Conservation (phyloP, 1,284 basidiomycete species). For the Cryptococcus hybrid region DNA sequence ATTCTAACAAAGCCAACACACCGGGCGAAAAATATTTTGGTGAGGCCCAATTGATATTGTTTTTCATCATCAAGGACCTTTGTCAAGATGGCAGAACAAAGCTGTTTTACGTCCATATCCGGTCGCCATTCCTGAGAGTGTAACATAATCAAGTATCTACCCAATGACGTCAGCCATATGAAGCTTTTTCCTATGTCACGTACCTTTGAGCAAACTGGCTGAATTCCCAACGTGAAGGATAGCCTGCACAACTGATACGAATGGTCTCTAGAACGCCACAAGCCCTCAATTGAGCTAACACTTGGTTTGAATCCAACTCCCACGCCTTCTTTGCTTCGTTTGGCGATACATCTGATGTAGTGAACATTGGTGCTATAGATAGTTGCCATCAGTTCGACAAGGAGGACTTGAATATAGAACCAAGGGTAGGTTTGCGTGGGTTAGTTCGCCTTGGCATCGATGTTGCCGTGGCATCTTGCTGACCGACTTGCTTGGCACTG, state of each 20-base stretch:
- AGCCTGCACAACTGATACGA: conserved; percentile 97
- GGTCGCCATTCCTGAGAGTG: conserved; percentile 75
- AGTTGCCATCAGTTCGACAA: conserved; percentile 95
- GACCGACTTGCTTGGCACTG: conserved; percentile 51
- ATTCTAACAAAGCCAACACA: conserved; percentile 96
- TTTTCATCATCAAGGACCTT: conserved; percentile 87
- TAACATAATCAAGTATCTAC: conserved; percentile 94
- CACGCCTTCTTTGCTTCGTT: conserved; percentile 96
- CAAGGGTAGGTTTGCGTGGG: conserved; percentile 90
- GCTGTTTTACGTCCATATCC: conserved; percentile 68
- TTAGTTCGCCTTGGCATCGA: conserved; percentile 53
- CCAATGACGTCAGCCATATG: not conserved
- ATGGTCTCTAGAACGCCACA: conserved; percentile 99
- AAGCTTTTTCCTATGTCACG: not conserved
- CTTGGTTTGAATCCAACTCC: conserved; percentile 96
- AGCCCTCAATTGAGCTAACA: conserved; percentile 90
- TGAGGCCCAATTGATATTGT: conserved; percentile 95
- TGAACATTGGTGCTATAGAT: conserved; percentile 97
- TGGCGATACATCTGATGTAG: conserved; percentile 98
- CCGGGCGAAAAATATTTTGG: conserved; percentile 99
- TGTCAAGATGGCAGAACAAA: conserved; percentile 84
- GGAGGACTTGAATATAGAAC: conserved; percentile 97
- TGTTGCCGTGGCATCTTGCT: conserved; percentile 22
- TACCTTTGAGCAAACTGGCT: conserved; percentile 97
- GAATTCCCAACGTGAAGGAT: conserved; percentile 98